These are phyloP conservation scores for Kodamaea leandrae DNA, from an alignment of 805 yeast genomes.

Conservation along the genomic window DNA sequence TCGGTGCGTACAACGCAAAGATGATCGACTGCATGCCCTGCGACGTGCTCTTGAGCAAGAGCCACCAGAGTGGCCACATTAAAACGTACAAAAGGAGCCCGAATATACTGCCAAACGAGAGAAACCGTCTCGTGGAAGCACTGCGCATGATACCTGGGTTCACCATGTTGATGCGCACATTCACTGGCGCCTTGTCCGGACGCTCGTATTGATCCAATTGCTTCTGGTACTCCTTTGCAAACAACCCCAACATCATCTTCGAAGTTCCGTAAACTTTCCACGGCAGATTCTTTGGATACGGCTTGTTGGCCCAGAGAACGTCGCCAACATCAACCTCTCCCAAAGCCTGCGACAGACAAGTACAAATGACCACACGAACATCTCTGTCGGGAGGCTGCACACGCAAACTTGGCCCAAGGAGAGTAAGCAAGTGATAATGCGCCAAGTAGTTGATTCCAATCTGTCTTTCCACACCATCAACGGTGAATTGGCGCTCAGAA, in stretches of 20 bases:
- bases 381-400: slow-evolving; percentile 95
- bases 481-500: slow-evolving; percentile 57
- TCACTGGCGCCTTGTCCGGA: slow-evolving; percentile 68
- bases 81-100: slow-evolving; percentile 61
- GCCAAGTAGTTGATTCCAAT: slow-evolving; percentile 79
- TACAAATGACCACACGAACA: slow-evolving; percentile 74
- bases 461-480: slow-evolving; percentile 86
- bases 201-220: slow-evolving; percentile 57
- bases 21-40: slow-evolving; percentile 81
- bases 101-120: slow-evolving; percentile 70
- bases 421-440: slow-evolving; percentile 75
- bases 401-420: slow-evolving; percentile 78
- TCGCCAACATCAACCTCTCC: slow-evolving; percentile 65
- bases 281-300: slow-evolving; percentile 62
- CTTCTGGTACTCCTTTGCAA: slow-evolving; percentile 77
- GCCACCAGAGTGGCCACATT: slow-evolving; percentile 78
- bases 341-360: slow-evolving; percentile 75
- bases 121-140: slow-evolving; percentile 73
- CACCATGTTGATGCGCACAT: slow-evolving; percentile 67
- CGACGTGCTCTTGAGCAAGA: slow-evolving; percentile 68
- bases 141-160: slow-evolving; percentile 94
- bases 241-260: slow-evolving; percentile 70
- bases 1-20: slow-evolving; percentile 70
- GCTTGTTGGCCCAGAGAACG: slow-evolving; percentile 56
- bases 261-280: slow-evolving; percentile 81